Evolutionary conservation across 139 green algal species (phyloP), one percentile per base, ranked within the genome.

Genomic region (Parachlorella kessleri): DNA sequence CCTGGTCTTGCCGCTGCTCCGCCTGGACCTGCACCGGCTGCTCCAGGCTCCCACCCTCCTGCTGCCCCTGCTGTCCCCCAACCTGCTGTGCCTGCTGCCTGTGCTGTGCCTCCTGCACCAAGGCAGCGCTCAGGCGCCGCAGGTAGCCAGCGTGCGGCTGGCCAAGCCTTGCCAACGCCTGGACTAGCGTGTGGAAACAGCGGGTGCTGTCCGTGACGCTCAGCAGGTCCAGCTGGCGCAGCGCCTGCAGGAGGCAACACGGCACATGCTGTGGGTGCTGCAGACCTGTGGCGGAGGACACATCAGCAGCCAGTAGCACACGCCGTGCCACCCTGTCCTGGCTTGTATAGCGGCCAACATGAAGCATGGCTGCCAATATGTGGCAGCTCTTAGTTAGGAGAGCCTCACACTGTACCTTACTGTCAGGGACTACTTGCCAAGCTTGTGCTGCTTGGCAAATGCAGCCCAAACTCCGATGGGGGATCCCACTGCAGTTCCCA

Each of bases 111-210:
- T 9, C 33, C 70, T 53, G 41, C 26, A 70, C 40, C 75, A 81
- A 41, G 23, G 67, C 75, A 2, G 10, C 66, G 2, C 28, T 55
- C 37, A 81, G 6, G 28, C n/a, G n/a, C 6, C 3, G 26, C 53
- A 81, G 53, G 8, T 70, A 26, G 66, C 0, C 36, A 4, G n/a
- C 30, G 35, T 5, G 30, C 10, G 68, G 76, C 18, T 53, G 38
- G 0, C 40, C 26, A 54, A 81, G 67, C 24, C 38, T 67, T 36
- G 55, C 67, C 54, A 72, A 26, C 9, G 76, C 67, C 42, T 71
- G 74, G 30, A 37, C 40, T n/a, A 81, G 67, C n/a, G 48, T 70
- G 6, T 64, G 14, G 48, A 14, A 59, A 18, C 48, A 59, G 48
- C 21, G 48, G 14, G 48, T 59, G 48, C 48, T 59, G 14, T 59